Evolutionary conservation across 768 basidiomycete genomes (phyloP), one percentile per base, ranked within the genome.

Genomic region (Postia placenta): DNA sequence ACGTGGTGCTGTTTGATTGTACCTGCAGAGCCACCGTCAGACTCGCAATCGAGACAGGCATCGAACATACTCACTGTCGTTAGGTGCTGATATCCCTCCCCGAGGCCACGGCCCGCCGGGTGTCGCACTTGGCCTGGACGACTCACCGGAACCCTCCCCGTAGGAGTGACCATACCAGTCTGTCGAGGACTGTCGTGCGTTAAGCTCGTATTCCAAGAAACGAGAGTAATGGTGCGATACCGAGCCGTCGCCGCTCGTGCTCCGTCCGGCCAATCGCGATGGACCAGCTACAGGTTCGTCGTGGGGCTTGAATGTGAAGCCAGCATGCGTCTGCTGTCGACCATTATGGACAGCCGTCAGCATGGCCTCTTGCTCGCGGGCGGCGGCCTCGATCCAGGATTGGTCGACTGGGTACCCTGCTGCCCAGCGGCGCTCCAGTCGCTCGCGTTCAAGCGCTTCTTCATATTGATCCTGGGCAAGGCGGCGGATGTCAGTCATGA

Each of bases 401-500:
- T n/a, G 26, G 45, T 36, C 33, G n/a, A 23, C 4, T n/a, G 11
- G 24, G 17, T 11, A n/a, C 4, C 45, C 45, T 24, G 45, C 28
- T 19, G 45, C 45, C 36, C 30, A 36, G 14, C 23, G 35, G 12
- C 46, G 46, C 46, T 37, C 20, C 37, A 19, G 35, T 24, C 46
- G 20, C 37, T 47, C 46, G 37, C 33, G 36, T 37, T 38, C 24
- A 9, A 47, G 19, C 24, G 19, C 37, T 4, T 14, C 36, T 7
- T 23, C 23, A 22, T 20, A 82, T 51, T 73, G 69, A 24, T 77
- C 78, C 47, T 67, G 63, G 0, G 76, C 79, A 3, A 78, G 52
- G 23, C 57, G 54, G 6, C 72, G 67, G 47, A 82, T 75, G 44
- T 60, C 69, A 23, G 60, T 60, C 71, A 81, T 72, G 5, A 71